phyloP scores from a whole-genome alignment of 2,329 filamentous ascomycete genomes.

The Zelopaecilomyces penicillatus region DNA sequence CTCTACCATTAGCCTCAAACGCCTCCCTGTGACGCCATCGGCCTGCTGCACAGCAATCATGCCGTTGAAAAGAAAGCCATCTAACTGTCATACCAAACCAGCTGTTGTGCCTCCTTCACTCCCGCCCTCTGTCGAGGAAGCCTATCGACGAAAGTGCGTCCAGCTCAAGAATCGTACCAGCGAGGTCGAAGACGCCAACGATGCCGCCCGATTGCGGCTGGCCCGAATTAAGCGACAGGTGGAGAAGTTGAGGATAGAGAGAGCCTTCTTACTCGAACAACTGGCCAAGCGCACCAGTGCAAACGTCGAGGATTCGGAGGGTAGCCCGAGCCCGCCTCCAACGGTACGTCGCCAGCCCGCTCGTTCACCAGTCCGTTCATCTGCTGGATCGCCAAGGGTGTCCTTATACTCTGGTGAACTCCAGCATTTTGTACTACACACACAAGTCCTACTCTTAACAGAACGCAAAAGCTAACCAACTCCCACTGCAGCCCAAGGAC shows the following conservation, averaged over 20 bases:
- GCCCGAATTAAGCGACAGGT: conserved; percentile 74
- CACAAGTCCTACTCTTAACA: too few relatives aligned
- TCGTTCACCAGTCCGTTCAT: conserved; percentile 5
- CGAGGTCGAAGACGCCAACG: conserved; percentile 88
- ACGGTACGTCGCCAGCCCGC: conserved; percentile 45
- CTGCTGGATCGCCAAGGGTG: too few relatives aligned
- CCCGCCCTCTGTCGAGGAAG: conserved; percentile 87
- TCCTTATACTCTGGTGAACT: too few relatives aligned
- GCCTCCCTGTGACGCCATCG: conserved; percentile 1
- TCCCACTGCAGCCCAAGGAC: conserved; percentile 56
- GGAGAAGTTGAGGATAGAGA: conserved; percentile 83
- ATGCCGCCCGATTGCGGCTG: conserved; percentile 71
- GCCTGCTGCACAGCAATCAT: conserved; percentile 13
- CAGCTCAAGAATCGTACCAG: conserved; percentile 84
- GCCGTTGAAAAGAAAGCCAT: conserved; percentile 28
- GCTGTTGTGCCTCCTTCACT: conserved; percentile 50
- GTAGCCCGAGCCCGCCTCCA: conserved; percentile 70
- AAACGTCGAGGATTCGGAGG: conserved; percentile 70
- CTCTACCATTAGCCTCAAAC: conserved; percentile 2
- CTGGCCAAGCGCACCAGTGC: conserved; percentile 65
- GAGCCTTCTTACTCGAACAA: conserved; percentile 66
- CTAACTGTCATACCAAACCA: conserved; percentile 29
- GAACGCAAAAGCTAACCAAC: not conserved
- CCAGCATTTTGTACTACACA: conserved; percentile 5
- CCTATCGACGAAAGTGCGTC: conserved; percentile 94